Percentiles rank a stretch among this genome's conserved stretches.
Conservation (phyloP, 495 filamentous ascomycete genomes). For the Daldinia caldariorum region DNA sequence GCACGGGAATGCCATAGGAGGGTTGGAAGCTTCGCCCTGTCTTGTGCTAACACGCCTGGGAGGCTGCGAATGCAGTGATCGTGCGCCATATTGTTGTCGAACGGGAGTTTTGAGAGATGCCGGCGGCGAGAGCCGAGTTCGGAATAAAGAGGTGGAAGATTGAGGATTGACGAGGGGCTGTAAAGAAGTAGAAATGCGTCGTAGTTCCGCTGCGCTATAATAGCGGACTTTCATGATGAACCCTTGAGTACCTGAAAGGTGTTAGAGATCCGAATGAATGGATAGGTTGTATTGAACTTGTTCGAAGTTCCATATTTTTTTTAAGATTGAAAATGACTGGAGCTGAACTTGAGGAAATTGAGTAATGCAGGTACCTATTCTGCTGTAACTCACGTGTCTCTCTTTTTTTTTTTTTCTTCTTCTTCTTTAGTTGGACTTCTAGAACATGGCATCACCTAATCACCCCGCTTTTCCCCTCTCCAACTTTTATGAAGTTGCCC, state of each 20-base stretch:
- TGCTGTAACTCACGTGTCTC: conserved; percentile 6
- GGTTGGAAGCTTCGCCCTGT: conserved; percentile 72
- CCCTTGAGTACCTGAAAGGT: background rate
- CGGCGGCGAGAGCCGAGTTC: conserved; percentile 32
- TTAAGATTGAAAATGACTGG: conserved; percentile 7
- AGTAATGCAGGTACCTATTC: too few species aligned
- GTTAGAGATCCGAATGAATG: conserved; percentile 10
- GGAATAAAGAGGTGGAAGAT: conserved; percentile 15
- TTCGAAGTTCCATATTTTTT: conserved; percentile 26
- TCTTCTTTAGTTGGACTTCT: background rate
- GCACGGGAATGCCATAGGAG: conserved; percentile 93
- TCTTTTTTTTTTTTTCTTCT: background rate
- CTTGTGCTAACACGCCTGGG: conserved; percentile 41
- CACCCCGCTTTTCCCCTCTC: background rate
- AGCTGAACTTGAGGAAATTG: conserved; percentile 10
- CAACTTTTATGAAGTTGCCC: background rate
- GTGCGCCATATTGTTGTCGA: conserved; percentile 30
- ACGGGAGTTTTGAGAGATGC: conserved; percentile 4
- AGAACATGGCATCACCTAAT: too few species aligned
- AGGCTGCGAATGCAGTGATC: conserved; percentile 48
- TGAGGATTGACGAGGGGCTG: conserved; percentile 15
- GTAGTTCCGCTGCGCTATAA: conserved; percentile 30
- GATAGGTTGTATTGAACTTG: conserved; percentile 4
- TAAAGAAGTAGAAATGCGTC: conserved; percentile 32
- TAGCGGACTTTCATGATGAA: conserved; percentile 30